Evolutionary conservation across 345 rosid species (phyloP).

Genomic region (Salix arbutifolia): DNA sequence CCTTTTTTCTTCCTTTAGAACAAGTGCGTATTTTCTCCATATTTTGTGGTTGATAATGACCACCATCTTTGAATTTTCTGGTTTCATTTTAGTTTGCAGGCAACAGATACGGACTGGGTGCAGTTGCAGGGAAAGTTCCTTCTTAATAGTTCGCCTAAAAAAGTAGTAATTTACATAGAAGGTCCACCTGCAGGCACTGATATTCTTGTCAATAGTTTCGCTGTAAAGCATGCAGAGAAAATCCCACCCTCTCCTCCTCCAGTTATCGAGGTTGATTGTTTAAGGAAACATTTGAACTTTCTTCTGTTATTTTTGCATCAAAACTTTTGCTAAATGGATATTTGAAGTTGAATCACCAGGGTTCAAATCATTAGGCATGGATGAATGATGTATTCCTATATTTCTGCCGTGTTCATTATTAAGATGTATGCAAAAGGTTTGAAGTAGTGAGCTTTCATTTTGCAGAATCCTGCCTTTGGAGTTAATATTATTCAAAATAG

Average conservation of each 20-base stretch:
- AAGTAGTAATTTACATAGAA: constrained; percentile 74
- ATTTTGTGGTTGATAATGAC: neutral
- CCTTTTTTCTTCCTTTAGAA: neutral
- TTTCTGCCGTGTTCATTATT: constrained; percentile 1
- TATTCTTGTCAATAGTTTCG: constrained; percentile 69
- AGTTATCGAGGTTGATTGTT: constrained; percentile 50
- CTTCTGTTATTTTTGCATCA: neutral
- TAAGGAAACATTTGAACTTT: neutral
- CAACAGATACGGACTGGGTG: constrained; percentile 70
- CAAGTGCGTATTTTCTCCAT: neutral
- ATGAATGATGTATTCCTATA: neutral
- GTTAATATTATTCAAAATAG: constrained; percentile 70
- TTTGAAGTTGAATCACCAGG: neutral
- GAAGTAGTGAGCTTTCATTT: constrained; percentile 6
- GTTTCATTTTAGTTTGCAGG: constrained; percentile 53
- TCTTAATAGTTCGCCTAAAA: constrained; percentile 68
- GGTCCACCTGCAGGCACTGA: constrained; percentile 89
- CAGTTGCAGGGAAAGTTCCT: constrained; percentile 81
- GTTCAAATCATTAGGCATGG: neutral
- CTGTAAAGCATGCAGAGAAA: constrained; percentile 69
- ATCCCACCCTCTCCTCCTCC: constrained; percentile 59
- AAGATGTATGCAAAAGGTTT: neutral
- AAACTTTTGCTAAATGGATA: neutral
- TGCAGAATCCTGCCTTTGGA: constrained; percentile 69
- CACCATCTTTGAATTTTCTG: neutral